Base-by-base conservation (phyloP, 257 asterid species). In the Coffea canephora region DNA sequence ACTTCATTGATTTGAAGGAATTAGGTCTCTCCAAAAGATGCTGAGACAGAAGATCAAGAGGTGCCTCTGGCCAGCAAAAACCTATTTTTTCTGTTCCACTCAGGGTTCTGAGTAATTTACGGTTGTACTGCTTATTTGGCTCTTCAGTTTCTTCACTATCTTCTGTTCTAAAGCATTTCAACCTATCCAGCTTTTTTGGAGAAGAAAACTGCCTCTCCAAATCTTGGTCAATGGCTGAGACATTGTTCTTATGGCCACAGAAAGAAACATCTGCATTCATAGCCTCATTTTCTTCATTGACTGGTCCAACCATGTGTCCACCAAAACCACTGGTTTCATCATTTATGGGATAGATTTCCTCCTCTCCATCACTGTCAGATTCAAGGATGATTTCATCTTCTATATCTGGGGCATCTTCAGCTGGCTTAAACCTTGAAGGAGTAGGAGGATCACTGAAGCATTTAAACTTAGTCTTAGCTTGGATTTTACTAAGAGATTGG, bases 1-100 rank as follows among this genome's bases (percentile, higher is more conserved):
- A 85, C 77, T 87, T 84, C 3, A 43, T 39, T 43, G 86, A 74
- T 77, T 75, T 86, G 67, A 91, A 84, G 72, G 97, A 86, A 79
- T 76, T 89, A 83, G 87, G 85, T 78, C 85, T 88, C 71, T 92
- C 96, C 46, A 88, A 77, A 87, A 81, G 88, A 77, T 73, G 89
- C 80, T 79, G 94, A 31, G 92, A 82, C 81, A 94, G 85, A 69
- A 90, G 88, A 87, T 90, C 85, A 77, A 92, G 89, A n/a, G 92
- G 94, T 62, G 88, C 86, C 89, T 96, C 99, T 36, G 97, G 99
- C 99, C 99, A 94, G 90, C 97, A 87, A 80, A 92, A 87, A 75
- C 97, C 97, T 79, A 96, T 89, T 76, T 86, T 96, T 73, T 94
- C 97, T 36, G 90, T 90, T 74, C 93, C 94, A 82, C 95, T 88